phyloP scores from a whole-genome alignment of 176 grass and related monocot species.

The Saccharum spontaneum region DNA sequence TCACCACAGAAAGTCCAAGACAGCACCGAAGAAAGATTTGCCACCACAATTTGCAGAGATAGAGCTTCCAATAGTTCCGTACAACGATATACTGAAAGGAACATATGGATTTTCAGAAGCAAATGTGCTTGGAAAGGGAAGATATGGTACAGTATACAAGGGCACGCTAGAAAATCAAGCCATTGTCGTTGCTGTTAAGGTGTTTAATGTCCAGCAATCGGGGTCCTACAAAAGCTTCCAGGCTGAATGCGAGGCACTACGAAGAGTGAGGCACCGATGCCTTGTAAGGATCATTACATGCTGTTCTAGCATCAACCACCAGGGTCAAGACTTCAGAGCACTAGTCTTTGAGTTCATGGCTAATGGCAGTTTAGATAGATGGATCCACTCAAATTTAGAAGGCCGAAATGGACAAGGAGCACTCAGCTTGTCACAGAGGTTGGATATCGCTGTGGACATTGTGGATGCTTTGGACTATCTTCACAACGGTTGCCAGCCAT shows the following conservation, averaged over 20 bases:
- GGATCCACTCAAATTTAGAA: constrained; percentile 32
- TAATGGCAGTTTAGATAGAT: constrained; percentile 37
- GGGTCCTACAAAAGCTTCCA: constrained; percentile 36
- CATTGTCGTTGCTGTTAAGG: constrained; percentile 16
- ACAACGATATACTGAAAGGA: constrained; percentile 6
- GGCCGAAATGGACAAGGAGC: neutral
- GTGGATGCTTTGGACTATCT: constrained; percentile 37
- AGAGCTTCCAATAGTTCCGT: constrained; percentile 1
- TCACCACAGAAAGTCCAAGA: neutral
- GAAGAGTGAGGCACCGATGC: constrained; percentile 37
- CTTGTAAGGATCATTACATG: constrained; percentile 43
- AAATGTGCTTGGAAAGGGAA: constrained; percentile 30
- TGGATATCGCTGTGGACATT: constrained; percentile 15
- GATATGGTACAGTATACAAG: constrained; percentile 25
- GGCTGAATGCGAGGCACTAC: constrained; percentile 42
- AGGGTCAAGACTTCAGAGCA: constrained; percentile 42
- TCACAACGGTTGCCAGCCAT: constrained; percentile 23
- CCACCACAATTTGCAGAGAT: neutral
- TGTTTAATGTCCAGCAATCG: constrained; percentile 27
- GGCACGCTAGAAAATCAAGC: neutral
- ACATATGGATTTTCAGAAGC: constrained; percentile 31
- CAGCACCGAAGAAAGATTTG: neutral
- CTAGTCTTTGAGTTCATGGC: constrained; percentile 36
- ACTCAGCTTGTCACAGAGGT: constrained; percentile 29
- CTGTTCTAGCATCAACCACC: constrained; percentile 33